phyloP scores from a whole-genome alignment of 345 rosid species.

The Mercurialis annua region DNA sequence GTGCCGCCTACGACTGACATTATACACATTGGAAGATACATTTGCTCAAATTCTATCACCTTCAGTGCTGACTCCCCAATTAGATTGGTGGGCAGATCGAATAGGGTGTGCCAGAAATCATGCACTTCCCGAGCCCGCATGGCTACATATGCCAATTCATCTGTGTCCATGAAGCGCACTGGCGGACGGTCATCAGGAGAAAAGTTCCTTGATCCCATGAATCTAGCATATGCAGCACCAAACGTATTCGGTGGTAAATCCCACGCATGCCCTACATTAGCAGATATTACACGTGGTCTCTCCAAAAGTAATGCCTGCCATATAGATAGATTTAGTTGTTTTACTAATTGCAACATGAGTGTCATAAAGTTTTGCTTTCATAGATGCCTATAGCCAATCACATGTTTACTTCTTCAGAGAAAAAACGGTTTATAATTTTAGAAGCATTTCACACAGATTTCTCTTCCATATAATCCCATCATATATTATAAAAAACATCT shows the following conservation, averaged over 20 bases:
- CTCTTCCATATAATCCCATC: neutral
- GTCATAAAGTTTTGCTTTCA: neutral
- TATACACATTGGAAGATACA: constrained; percentile 71
- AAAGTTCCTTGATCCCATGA: constrained; percentile 83
- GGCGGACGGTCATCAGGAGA: constrained; percentile 77
- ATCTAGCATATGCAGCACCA: constrained; percentile 79
- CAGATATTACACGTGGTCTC: constrained; percentile 59
- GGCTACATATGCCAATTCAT: constrained; percentile 63
- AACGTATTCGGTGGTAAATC: constrained; percentile 65
- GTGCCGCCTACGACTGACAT: constrained; percentile 67
- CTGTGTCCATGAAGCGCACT: constrained; percentile 73
- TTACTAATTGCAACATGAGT: neutral
- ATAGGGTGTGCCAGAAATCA: constrained; percentile 81
- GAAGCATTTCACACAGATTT: neutral
- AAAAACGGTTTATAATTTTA: neutral
- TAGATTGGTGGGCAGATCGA: constrained; percentile 63
- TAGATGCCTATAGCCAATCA: neutral
- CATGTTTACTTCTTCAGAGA: neutral
- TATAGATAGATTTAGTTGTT: neutral
- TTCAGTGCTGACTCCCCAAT: constrained; percentile 69
- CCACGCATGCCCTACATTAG: constrained; percentile 67
- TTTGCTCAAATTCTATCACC: constrained; percentile 74
- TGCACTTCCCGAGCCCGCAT: constrained; percentile 77
- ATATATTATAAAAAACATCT: neutral
- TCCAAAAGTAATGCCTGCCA: constrained; percentile 59